Conservation (phyloP, 2,329 filamentous ascomycete genomes). For the Colletotrichum phormii region DNA sequence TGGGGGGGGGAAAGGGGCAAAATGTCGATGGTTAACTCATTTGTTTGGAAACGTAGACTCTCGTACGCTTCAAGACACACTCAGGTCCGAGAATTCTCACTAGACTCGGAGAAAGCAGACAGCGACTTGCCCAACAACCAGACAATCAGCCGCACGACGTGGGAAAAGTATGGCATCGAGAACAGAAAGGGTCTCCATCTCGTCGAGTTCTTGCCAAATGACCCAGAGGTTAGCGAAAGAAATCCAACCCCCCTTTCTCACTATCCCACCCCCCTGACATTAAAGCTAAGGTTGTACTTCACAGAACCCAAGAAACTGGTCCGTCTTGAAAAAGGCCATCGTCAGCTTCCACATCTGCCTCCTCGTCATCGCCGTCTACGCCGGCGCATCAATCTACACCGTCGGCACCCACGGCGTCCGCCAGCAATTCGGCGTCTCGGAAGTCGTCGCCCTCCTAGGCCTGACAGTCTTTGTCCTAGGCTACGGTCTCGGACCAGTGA, state of each 20-base stretch:
- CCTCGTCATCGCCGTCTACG: slow-evolving; percentile 42
- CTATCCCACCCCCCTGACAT: too few relatives aligned
- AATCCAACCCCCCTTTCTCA: neutral
- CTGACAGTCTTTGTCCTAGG: slow-evolving; percentile 84
- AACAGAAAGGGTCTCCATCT: slow-evolving; percentile 7
- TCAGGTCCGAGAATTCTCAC: neutral
- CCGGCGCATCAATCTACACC: slow-evolving; percentile 74
- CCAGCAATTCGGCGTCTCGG: slow-evolving; percentile 73
- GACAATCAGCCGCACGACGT: slow-evolving; percentile 3
- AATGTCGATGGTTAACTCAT: too few relatives aligned
- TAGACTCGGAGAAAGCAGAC: neutral
- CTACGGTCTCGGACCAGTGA: slow-evolving; percentile 73
- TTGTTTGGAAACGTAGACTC: neutral
- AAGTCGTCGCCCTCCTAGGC: slow-evolving; percentile 77
- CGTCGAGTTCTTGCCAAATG: slow-evolving; percentile 32
- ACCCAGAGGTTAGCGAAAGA: slow-evolving; percentile 25
- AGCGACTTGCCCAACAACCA: neutral
- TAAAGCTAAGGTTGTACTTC: neutral
- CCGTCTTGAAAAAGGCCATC: slow-evolving; percentile 64
- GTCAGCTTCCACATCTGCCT: slow-evolving; percentile 70
- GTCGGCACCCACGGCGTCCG: slow-evolving; percentile 75
- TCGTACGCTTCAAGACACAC: slow-evolving; percentile 12
- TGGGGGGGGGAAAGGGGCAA: too few relatives aligned
- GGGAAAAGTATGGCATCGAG: slow-evolving; percentile 17
- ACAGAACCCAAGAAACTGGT: slow-evolving; percentile 87